phyloP scores from a whole-genome alignment of 768 basidiomycete species.

The Russula abietina region DNA sequence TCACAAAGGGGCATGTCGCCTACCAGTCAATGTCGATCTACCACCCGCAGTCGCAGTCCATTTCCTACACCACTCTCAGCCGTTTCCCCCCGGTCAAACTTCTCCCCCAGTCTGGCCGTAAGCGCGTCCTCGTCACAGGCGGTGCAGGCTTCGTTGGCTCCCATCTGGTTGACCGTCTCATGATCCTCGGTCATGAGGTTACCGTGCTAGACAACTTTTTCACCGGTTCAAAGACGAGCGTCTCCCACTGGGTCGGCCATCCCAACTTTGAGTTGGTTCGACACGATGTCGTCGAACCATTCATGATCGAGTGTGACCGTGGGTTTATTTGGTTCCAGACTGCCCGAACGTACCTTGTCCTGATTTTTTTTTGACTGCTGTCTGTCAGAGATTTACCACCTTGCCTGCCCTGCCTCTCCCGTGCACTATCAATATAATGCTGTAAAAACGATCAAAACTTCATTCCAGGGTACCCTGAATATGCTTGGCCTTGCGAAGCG shows the following conservation, averaged over 20 bases:
- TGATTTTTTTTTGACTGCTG: background rate
- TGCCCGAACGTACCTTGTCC: background rate
- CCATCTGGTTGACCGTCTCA: conserved; percentile 94
- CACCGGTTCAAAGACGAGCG: conserved; percentile 95
- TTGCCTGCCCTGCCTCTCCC: conserved; percentile 96
- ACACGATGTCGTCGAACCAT: conserved; percentile 95
- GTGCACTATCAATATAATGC: conserved; percentile 98
- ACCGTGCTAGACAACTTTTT: conserved; percentile 99
- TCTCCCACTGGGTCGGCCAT: conserved; percentile 93
- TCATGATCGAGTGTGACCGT: conserved; percentile 99
- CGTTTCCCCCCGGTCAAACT: conserved; percentile 92
- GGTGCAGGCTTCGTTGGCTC: conserved; percentile 99
- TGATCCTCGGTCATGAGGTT: conserved; percentile 97
- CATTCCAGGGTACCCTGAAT: conserved; percentile 96
- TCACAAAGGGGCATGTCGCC: conserved; percentile 41
- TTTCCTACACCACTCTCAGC: conserved; percentile 88
- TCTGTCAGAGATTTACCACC: conserved; percentile 85
- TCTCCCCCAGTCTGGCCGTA: conserved; percentile 67
- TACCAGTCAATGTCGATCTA: conserved; percentile 86
- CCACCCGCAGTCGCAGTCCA: conserved; percentile 69
- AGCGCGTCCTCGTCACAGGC: conserved; percentile 91
- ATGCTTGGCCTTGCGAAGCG: conserved; percentile 98
- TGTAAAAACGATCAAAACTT: conserved; percentile 97
- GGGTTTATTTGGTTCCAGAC: conserved; percentile 29
- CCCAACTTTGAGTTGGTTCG: conserved; percentile 98